Evolutionary conservation across 176 grass and related monocot genomes (phyloP).

Genomic region (Oryza glumipatula): DNA sequence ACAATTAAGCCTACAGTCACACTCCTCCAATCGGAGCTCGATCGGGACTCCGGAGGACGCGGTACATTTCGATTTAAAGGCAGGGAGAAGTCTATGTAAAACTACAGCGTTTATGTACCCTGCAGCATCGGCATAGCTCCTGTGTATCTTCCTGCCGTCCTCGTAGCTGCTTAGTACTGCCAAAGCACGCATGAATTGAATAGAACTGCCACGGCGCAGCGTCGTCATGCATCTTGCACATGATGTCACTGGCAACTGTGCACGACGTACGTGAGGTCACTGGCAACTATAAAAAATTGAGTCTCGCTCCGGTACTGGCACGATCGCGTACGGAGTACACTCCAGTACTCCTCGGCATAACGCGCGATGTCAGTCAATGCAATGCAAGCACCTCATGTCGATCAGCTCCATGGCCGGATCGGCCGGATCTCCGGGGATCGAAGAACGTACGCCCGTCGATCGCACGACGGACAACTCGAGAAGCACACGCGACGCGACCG

Average conservation of each 20-base stretch:
- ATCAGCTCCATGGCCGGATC: not conserved
- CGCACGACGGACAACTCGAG: conserved; percentile 6
- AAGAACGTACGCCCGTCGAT: conserved; percentile 13
- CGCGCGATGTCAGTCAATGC: conserved; percentile 16
- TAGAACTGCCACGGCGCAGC: conserved; percentile 16
- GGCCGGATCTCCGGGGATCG: not conserved
- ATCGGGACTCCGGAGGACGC: not conserved
- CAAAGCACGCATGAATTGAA: conserved; percentile 39
- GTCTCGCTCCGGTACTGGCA: not conserved
- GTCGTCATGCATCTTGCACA: not conserved
- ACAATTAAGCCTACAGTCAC: not conserved
- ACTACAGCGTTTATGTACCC: not conserved
- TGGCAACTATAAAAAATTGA: not conserved
- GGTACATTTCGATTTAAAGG: not conserved
- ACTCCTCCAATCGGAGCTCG: not conserved
- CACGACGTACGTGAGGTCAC: conserved; percentile 37
- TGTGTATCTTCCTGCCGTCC: not conserved
- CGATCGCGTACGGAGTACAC: conserved; percentile 15
- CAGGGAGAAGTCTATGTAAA: not conserved
- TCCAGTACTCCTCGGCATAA: not conserved
- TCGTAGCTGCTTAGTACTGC: not conserved
- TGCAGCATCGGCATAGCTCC: not conserved
- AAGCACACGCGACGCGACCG: conserved; percentile 9
- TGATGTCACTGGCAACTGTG: conserved; percentile 32
- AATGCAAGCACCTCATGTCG: not conserved